phyloP scores from a whole-genome alignment of 2,329 filamentous ascomycete genomes.

The Claviceps cyperi region DNA sequence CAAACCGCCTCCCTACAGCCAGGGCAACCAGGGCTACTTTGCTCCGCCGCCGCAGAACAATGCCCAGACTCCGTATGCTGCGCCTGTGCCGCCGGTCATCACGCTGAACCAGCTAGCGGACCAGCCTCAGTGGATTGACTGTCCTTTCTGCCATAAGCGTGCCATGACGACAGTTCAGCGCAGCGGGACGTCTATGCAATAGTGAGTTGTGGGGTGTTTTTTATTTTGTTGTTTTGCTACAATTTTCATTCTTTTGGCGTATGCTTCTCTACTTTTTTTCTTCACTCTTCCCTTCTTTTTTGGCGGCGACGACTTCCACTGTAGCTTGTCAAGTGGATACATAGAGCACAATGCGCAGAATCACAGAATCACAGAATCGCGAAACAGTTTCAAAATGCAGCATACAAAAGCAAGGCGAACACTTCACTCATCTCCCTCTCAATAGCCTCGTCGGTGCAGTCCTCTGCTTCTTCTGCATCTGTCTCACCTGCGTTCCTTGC shows the following conservation, averaged over 20 bases:
- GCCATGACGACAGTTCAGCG: slow-evolving; percentile 11
- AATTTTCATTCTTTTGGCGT: too few relatives aligned
- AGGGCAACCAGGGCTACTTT: slow-evolving; percentile 1
- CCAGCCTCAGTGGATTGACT: slow-evolving; percentile 16
- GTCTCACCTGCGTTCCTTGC: slow-evolving; percentile 18
- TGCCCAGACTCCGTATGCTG: background rate
- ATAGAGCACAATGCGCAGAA: too few relatives aligned
- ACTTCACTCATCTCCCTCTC: too few relatives aligned
- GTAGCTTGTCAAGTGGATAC: too few relatives aligned
- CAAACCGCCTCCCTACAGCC: slow-evolving; percentile 1
- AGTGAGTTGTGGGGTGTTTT: slow-evolving; percentile 7
- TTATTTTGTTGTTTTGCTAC: too few relatives aligned
- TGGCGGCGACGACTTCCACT: too few relatives aligned
- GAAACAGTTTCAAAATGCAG: background rate
- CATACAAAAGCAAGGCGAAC: background rate
- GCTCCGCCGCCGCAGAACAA: background rate
- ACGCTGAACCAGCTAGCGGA: slow-evolving; percentile 13
- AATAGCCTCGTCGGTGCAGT: slow-evolving; percentile 14
- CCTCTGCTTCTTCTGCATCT: slow-evolving; percentile 19
- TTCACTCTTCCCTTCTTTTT: too few relatives aligned
- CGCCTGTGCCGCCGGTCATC: background rate
- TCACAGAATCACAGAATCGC: too few relatives aligned
- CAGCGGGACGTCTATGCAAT: slow-evolving; percentile 14
- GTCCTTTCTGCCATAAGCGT: slow-evolving; percentile 16
- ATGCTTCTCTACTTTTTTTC: too few relatives aligned